A percentile compares a stretch with the other conserved stretches of the same genome.
phyloP scores from a whole-genome alignment of 2,329 filamentous ascomycete species.

The Penicillium sp. region DNA sequence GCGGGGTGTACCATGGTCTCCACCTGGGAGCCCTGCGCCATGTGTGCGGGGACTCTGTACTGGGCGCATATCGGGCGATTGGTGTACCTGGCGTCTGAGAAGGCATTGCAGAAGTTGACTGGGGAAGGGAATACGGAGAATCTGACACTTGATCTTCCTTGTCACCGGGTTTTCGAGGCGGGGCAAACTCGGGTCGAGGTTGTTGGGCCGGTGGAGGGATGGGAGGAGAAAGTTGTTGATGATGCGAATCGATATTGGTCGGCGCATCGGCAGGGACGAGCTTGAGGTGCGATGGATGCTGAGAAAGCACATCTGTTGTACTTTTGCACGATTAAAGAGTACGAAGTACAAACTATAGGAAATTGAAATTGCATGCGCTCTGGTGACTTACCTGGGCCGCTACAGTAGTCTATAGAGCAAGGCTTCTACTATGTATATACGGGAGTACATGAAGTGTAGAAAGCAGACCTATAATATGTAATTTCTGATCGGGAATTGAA shows the following conservation, averaged over 20 bases:
- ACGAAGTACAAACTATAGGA: not conserved
- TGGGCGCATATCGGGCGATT: constrained; percentile 60
- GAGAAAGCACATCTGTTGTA: not conserved
- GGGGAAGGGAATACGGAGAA: constrained; percentile 56
- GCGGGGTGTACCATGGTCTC: constrained; percentile 56
- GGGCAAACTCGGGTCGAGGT: constrained; percentile 57
- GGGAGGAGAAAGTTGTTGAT: constrained; percentile 51
- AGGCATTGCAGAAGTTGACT: constrained; percentile 50
- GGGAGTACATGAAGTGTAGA: too few relatives aligned
- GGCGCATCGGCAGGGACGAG: not conserved
- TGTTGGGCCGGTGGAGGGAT: constrained; percentile 51
- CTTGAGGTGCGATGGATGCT: not conserved
- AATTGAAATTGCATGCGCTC: too few relatives aligned
- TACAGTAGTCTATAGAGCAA: too few relatives aligned
- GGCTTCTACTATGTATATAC: too few relatives aligned
- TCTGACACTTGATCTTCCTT: constrained; percentile 56
- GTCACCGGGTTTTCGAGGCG: constrained; percentile 51
- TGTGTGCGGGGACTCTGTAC: constrained; percentile 55
- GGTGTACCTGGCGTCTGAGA: constrained; percentile 56
- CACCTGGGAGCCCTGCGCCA: constrained; percentile 61
- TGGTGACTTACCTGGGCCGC: too few relatives aligned
- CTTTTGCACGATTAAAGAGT: not conserved
- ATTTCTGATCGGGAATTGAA: not conserved
- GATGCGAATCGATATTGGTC: constrained; percentile 54
- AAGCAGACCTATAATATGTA: too few relatives aligned